Evolutionary conservation across 2,329 filamentous ascomycete genomes (phyloP).

Genomic region (Gnomoniopsis sp.): DNA sequence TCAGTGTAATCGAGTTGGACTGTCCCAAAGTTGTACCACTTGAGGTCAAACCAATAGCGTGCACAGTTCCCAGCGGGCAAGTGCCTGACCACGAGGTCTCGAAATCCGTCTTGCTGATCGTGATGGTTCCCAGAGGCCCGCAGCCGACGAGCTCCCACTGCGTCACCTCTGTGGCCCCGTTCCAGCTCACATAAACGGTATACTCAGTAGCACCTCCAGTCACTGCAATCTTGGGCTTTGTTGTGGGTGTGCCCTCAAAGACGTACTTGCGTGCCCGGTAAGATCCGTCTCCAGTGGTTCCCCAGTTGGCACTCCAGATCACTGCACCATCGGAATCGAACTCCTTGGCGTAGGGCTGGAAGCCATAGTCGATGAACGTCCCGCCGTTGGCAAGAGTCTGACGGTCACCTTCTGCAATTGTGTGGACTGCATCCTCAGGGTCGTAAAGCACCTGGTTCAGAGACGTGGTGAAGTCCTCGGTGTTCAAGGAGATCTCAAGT

Average conservation of each 20-base stretch:
- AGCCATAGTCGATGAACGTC: conserved; percentile 22
- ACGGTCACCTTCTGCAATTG: conserved; percentile 6
- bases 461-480: conserved; percentile 3
- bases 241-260: neutral
- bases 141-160: conserved; percentile 7
- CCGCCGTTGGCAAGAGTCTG: conserved; percentile 15
- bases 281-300: neutral
- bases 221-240: conserved; percentile 1
- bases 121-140: neutral
- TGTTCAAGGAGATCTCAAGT: conserved; percentile 7
- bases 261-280: conserved; percentile 7
- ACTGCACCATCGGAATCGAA: neutral
- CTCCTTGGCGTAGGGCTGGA: conserved; percentile 11
- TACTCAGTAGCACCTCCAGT: neutral
- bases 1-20: neutral
- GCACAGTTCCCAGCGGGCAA: neutral
- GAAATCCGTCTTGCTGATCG: conserved; percentile 2
- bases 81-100: conserved; percentile 4
- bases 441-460: conserved; percentile 7
- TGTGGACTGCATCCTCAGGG: neutral
- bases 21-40: neutral
- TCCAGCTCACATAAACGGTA: conserved; percentile 11
- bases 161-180: conserved; percentile 6
- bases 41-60: neutral
- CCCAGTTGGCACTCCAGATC: conserved; percentile 7